A percentile compares a stretch with the other conserved stretches of the same genome.
Conservation (phyloP, 2,329 filamentous ascomycete species). For the Botrytis galanthina region DNA sequence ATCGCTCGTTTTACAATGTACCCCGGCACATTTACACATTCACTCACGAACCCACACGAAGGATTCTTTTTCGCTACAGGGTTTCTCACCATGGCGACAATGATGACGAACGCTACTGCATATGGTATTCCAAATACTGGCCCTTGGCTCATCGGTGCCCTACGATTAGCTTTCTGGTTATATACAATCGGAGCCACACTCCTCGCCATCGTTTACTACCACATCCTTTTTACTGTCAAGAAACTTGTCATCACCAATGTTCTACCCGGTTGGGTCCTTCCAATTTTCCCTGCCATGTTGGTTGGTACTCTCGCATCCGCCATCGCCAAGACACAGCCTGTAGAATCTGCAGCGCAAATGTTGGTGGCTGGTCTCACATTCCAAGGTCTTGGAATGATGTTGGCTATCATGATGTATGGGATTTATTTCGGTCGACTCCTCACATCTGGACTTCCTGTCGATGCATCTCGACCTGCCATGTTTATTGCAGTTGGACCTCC, state of each 20-base stretch:
- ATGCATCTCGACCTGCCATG: slow-evolving; percentile 65
- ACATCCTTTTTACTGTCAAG: slow-evolving; percentile 54
- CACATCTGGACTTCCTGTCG: slow-evolving; percentile 53
- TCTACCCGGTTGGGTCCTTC: slow-evolving; percentile 73
- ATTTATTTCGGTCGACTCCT: slow-evolving; percentile 72
- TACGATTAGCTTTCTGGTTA: slow-evolving; percentile 67
- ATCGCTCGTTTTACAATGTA: slow-evolving; percentile 60
- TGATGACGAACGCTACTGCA: slow-evolving; percentile 64
- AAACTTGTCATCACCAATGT: slow-evolving; percentile 58
- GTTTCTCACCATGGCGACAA: slow-evolving; percentile 65
- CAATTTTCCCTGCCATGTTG: slow-evolving; percentile 73
- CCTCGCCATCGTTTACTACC: slow-evolving; percentile 65
- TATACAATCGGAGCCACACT: slow-evolving; percentile 61
- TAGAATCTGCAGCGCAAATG: slow-evolving; percentile 57
- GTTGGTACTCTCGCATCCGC: slow-evolving; percentile 68
- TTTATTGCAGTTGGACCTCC: slow-evolving; percentile 77
- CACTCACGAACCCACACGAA: slow-evolving; percentile 63
- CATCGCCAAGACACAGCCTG: slow-evolving; percentile 60
- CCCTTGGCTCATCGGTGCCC: slow-evolving; percentile 53
- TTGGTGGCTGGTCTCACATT: slow-evolving; percentile 64
- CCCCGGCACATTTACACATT: slow-evolving; percentile 51
- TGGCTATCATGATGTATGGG: slow-evolving; percentile 71
- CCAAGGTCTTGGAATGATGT: slow-evolving; percentile 66
- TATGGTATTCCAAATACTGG: slow-evolving; percentile 61
- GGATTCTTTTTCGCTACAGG: slow-evolving; percentile 72